Evolutionary conservation across 108 stramenopile species (phyloP).

Genomic region (Cyclotella cryptica): DNA sequence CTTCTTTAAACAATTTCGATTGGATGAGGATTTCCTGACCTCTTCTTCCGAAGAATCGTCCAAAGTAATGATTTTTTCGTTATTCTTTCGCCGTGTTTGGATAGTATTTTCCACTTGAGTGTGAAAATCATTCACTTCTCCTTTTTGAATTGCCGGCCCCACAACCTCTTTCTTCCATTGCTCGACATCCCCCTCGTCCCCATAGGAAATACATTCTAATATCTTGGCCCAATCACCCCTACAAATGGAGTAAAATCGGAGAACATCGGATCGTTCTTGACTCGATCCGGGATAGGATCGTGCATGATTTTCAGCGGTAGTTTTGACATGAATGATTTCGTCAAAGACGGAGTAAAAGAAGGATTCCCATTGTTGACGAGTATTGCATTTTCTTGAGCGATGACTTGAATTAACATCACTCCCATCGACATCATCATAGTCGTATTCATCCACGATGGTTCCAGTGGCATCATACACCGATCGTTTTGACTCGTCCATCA

Average conservation of each 20-base stretch:
- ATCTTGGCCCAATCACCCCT: slow-evolving; percentile 35
- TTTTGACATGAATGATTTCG: slow-evolving; percentile 17
- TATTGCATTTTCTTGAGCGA: background rate
- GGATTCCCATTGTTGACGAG: slow-evolving; percentile 31
- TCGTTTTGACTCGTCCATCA: slow-evolving; percentile 28
- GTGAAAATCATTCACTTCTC: slow-evolving; percentile 20
- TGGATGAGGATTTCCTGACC: background rate
- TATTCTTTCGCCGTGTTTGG: no score
- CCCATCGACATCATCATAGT: background rate
- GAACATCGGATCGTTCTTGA: slow-evolving; percentile 25
- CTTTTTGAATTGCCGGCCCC: slow-evolving; percentile 20
- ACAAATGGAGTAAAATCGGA: slow-evolving; percentile 33
- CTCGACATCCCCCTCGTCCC: slow-evolving; percentile 5
- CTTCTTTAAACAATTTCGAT: background rate
- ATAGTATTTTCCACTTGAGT: background rate
- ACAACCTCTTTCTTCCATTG: slow-evolving; percentile 42
- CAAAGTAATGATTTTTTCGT: background rate
- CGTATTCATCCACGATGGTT: slow-evolving; percentile 23
- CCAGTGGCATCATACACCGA: slow-evolving; percentile 39
- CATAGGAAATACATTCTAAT: slow-evolving; percentile 31
- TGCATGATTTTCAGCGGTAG: background rate
- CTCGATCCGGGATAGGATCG: slow-evolving; percentile 18
- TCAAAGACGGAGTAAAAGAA: slow-evolving; percentile 43
- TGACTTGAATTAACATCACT: background rate
- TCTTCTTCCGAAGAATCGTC: slow-evolving; percentile 28